Evolutionary conservation across 805 yeast genomes (phyloP).

Genomic region (Wickerhamomyces alni): DNA sequence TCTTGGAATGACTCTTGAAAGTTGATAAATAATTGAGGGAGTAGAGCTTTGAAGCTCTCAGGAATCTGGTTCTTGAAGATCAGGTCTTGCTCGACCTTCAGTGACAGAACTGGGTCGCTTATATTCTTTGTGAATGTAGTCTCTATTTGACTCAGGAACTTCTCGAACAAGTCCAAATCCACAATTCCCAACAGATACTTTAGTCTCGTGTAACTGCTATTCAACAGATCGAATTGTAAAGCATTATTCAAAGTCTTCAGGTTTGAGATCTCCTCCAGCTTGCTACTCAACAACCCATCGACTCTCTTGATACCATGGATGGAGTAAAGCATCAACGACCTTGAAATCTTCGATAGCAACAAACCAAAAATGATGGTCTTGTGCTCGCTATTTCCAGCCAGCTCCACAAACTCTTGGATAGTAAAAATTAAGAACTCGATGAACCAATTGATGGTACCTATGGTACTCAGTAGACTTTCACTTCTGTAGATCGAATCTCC

Average conservation of each 20-base stretch:
- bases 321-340: constrained; percentile 60
- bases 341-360: constrained; percentile 61
- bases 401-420: constrained; percentile 63
- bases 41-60: constrained; percentile 20
- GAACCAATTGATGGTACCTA: constrained; percentile 86
- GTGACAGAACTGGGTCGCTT: constrained; percentile 16
- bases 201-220: constrained; percentile 39
- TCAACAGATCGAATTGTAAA: constrained; percentile 49
- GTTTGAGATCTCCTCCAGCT: constrained; percentile 16
- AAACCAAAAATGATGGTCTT: constrained; percentile 49
- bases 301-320: constrained; percentile 62
- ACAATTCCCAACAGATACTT: constrained; percentile 27
- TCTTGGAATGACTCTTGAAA: constrained; percentile 26
- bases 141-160: constrained; percentile 54
- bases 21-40: constrained; percentile 23
- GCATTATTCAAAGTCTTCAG: constrained; percentile 17
- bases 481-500: constrained; percentile 53
- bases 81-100: constrained; percentile 19
- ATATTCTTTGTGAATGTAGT: constrained; percentile 14
- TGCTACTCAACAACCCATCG: constrained; percentile 18
- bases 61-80: constrained; percentile 22
- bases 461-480: constrained; percentile 52
- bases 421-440: constrained; percentile 69
- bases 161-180: constrained; percentile 49
- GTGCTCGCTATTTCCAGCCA: constrained; percentile 21